Conservation (phyloP, 2,329 filamentous ascomycete genomes). For the Verticillium klebahnii region DNA sequence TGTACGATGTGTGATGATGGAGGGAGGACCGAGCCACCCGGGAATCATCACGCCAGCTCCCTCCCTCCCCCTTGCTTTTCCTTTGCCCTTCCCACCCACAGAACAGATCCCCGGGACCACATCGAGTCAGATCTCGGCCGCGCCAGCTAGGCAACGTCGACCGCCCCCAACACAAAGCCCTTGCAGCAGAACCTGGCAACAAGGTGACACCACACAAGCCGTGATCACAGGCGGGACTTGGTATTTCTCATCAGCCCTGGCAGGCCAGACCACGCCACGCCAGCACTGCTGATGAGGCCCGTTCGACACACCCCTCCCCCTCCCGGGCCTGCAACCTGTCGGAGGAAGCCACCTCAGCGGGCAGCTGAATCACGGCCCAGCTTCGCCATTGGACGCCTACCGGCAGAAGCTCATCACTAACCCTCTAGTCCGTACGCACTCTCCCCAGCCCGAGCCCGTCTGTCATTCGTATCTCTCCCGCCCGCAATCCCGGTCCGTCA, state of each 20-base stretch:
- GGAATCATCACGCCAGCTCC: not conserved
- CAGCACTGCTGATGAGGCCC: no score
- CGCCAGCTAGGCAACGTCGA: not conserved
- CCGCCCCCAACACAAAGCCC: not conserved
- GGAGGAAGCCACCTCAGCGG: not conserved
- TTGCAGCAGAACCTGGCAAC: not conserved
- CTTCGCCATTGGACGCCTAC: not conserved
- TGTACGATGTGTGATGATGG: not conserved
- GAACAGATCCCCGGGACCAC: not conserved
- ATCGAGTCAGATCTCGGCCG: not conserved
- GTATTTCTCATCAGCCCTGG: not conserved
- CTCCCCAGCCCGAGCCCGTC: not conserved
- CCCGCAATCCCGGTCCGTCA: not conserved
- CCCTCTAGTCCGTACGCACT: not conserved
- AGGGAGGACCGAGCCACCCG: not conserved
- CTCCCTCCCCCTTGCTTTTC: not conserved
- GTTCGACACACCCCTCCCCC: not conserved
- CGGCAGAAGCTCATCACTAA: not conserved
- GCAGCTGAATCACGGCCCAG: not conserved
- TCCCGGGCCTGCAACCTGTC: not conserved
- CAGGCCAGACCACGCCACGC: not conserved
- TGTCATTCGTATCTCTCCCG: not conserved
- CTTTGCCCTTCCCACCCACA: not conserved
- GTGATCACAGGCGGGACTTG: not conserved
- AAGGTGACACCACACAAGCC: not conserved